Base-by-base conservation (phyloP, 805 yeast species). In the Blastobotrys terrestris region DNA sequence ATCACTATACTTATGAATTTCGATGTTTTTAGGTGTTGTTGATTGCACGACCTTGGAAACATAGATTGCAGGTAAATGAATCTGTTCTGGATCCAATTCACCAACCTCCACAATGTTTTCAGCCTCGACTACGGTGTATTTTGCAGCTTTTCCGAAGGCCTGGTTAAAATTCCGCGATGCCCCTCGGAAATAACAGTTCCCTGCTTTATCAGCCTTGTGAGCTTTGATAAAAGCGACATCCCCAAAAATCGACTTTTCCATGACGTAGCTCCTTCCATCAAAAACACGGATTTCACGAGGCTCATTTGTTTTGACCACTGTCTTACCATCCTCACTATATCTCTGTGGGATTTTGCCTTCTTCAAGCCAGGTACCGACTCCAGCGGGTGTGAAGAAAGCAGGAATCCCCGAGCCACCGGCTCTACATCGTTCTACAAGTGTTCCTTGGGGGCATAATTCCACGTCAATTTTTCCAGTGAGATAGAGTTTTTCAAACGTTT, bases 391-490 rank as follows among this genome's bases (percentile, higher is more conserved):
- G 60, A 67, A 77, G 54, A 73, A 75, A 0, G 79, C 80, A 1
- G 80, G 80, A 15, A 74, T 65, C 7, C 80, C 79, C 2, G 78
- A 68, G 6, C 71, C 77, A 11, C 74, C 79, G 11, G 80, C 79
- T 21, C 79, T 64, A 18, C 70, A 66, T 46, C 76, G 65, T 58
- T 77, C 81, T 8, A 79, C 80, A 22, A 77, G 60, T n/a, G 76
- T 74, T 2, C 81, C 81, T 57, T 77, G 81, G 2, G 81, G 81
- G 15, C 75, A 71, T 47, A 77, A 63, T 57, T 77, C 80, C 47
- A 77, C 63, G 55, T 74, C 77, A 43, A 77, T 64, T 48, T 69
- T 57, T 8, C 80, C 81, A 18, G 68, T 64, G 46, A 75, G 64
- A 57, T 71, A 77, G 57, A 70, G 58, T 44, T 62, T 60, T 55